Percentiles rank a stretch among this genome's conserved stretches.
Conservation (phyloP, 441 rosid genomes). For the Pelargonium cotyledonis region DNA sequence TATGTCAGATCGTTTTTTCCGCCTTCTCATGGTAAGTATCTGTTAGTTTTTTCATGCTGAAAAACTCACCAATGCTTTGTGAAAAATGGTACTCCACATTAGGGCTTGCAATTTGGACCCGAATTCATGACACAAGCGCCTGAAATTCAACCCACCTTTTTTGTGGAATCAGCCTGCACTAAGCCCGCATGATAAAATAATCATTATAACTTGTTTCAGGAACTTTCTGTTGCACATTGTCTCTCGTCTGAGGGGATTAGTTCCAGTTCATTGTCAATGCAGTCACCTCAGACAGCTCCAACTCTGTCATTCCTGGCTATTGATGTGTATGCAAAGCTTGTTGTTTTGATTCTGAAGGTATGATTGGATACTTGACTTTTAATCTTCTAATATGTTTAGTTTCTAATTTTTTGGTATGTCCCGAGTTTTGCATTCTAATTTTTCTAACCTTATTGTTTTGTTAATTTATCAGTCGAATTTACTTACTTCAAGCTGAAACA, state of each 20-base stretch:
- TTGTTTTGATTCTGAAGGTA: constrained; percentile 25
- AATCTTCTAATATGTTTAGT: not conserved
- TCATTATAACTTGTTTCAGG: constrained; percentile 16
- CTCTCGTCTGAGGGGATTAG: constrained; percentile 21
- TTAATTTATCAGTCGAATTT: not conserved
- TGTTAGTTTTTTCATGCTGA: not conserved
- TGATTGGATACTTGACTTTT: not conserved
- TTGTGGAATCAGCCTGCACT: too few species aligned
- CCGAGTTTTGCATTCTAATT: not conserved
- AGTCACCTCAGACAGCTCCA: constrained; percentile 20
- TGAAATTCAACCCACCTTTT: too few species aligned
- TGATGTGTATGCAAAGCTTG: constrained; percentile 28
- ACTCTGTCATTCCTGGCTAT: constrained; percentile 26
- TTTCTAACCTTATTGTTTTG: not conserved
- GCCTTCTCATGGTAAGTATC: constrained; percentile 22
- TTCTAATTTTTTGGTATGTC: not conserved
- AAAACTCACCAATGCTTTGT: not conserved
- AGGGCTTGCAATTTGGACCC: too few species aligned
- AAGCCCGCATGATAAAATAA: not conserved
- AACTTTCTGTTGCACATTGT: constrained; percentile 28
- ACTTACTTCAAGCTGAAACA: not conserved
- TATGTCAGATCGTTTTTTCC: constrained; percentile 29
- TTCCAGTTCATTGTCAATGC: constrained; percentile 19
- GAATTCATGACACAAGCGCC: too few species aligned
- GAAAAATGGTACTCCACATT: not conserved